Conservation (phyloP, 257 asterid species). For the Ehretia macrophylla region DNA sequence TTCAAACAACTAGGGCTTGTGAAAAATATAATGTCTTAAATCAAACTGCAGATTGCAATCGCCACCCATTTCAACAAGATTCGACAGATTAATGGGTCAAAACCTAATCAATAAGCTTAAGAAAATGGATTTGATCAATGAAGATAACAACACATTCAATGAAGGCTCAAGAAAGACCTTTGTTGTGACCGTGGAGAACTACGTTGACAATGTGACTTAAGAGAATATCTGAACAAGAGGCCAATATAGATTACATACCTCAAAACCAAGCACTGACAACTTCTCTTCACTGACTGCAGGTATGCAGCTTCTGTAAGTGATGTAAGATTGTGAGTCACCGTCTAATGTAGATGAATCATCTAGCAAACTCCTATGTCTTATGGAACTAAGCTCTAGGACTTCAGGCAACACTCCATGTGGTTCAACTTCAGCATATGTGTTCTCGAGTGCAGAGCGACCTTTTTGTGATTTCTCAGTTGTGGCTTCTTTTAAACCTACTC, state of each 20-base stretch:
- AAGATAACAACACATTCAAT: too few relatives aligned
- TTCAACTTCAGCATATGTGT: slow-evolving; percentile 21
- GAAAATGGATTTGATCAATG: too few relatives aligned
- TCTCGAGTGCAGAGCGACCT: slow-evolving; percentile 60
- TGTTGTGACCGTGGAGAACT: background rate
- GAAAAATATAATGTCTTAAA: too few relatives aligned
- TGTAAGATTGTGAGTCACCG: slow-evolving; percentile 40
- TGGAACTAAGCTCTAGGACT: slow-evolving; percentile 16
- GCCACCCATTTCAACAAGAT: too few relatives aligned
- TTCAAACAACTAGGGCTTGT: too few relatives aligned
- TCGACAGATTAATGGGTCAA: too few relatives aligned
- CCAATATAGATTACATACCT: slow-evolving; percentile 44
- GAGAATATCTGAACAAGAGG: background rate
- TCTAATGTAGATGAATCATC: slow-evolving; percentile 42
- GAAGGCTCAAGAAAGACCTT: too few relatives aligned
- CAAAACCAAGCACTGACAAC: slow-evolving; percentile 81
- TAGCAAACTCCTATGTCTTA: slow-evolving; percentile 48
- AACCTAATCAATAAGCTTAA: too few relatives aligned
- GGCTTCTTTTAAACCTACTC: slow-evolving; percentile 36
- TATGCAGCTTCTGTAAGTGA: slow-evolving; percentile 89
- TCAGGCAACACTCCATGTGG: slow-evolving; percentile 12
- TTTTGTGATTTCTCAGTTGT: slow-evolving; percentile 31
- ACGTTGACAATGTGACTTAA: background rate
- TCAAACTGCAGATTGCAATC: too few relatives aligned
- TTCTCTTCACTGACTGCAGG: slow-evolving; percentile 84